Percentiles rank a stretch among this genome's conserved stretches.
Conservation (phyloP, 306 rosid genomes). For the Trifolium repens region DNA sequence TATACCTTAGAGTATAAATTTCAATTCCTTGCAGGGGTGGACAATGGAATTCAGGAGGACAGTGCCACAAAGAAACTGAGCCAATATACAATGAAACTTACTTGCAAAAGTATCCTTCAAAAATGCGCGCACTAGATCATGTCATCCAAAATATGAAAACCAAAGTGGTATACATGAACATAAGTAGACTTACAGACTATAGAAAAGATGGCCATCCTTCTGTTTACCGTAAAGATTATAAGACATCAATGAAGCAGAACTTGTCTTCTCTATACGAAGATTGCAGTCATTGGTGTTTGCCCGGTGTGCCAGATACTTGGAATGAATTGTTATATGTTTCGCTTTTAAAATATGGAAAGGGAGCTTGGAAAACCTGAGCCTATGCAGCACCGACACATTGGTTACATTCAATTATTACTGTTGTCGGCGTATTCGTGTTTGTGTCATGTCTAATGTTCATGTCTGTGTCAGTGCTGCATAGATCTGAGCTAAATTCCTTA, state of each 20-base stretch:
- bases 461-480: no score
- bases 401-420: background rate
- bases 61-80: slow-evolving; percentile 75
- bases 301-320: slow-evolving; percentile 70
- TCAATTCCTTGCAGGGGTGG: slow-evolving; percentile 72
- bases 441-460: no score
- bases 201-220: slow-evolving; percentile 96
- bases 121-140: slow-evolving; percentile 82
- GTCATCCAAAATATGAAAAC: slow-evolving; percentile 72
- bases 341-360: slow-evolving; percentile 51
- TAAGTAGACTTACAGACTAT: slow-evolving; percentile 82
- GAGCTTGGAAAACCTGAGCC: slow-evolving; percentile 41
- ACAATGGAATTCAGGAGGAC: slow-evolving; percentile 97
- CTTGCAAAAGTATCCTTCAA: slow-evolving; percentile 69
- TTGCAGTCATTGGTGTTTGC: slow-evolving; percentile 79
- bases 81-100: slow-evolving; percentile 66
- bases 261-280: slow-evolving; percentile 46
- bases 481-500: background rate
- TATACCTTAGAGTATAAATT: slow-evolving; percentile 5
- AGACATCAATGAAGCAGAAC: slow-evolving; percentile 43
- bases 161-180: slow-evolving; percentile 73
- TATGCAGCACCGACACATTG: no score
- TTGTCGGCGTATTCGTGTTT: no score
- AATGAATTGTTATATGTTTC: slow-evolving; percentile 53
- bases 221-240: slow-evolving; percentile 57